Evolutionary conservation across 2,329 filamentous ascomycete genomes (phyloP).

Genomic region (Leptographium procerum): DNA sequence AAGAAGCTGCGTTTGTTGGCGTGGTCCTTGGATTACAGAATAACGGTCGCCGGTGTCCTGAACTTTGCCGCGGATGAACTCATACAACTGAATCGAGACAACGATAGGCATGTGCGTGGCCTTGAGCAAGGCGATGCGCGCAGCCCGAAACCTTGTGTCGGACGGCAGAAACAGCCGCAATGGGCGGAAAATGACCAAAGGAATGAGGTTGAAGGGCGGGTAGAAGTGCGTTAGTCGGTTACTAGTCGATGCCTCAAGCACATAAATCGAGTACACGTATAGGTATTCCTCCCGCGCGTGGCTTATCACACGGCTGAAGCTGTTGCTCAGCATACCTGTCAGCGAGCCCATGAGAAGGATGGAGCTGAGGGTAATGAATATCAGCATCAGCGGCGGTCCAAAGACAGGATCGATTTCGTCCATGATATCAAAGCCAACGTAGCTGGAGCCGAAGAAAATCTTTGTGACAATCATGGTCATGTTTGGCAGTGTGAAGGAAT

Average conservation of each 20-base stretch:
- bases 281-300: constrained; percentile 65
- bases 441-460: constrained; percentile 70
- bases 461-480: constrained; percentile 72
- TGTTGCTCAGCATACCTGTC: constrained; percentile 69
- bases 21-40: constrained; percentile 37
- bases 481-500: constrained; percentile 48
- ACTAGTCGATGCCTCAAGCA: constrained; percentile 54
- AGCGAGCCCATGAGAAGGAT: constrained; percentile 70
- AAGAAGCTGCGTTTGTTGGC: constrained; percentile 8
- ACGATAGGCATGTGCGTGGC: constrained; percentile 58
- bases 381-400: constrained; percentile 51
- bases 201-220: constrained; percentile 63
- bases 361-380: constrained; percentile 68
- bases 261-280: constrained; percentile 60
- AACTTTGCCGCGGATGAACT: constrained; percentile 34
- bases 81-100: constrained; percentile 56
- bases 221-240: constrained; percentile 61
- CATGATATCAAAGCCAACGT: constrained; percentile 62
- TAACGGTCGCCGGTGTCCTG: constrained; percentile 27
- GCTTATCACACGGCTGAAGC: constrained; percentile 52
- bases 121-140: constrained; percentile 51
- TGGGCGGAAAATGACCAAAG: constrained; percentile 60
- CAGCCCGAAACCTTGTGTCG: constrained; percentile 49
- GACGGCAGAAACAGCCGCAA: constrained; percentile 57
- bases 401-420: constrained; percentile 43